Percentiles rank a stretch among this genome's conserved stretches.
Evolutionary conservation across 805 yeast species (phyloP).

Genomic region (Wickerhamiella azymoides): DNA sequence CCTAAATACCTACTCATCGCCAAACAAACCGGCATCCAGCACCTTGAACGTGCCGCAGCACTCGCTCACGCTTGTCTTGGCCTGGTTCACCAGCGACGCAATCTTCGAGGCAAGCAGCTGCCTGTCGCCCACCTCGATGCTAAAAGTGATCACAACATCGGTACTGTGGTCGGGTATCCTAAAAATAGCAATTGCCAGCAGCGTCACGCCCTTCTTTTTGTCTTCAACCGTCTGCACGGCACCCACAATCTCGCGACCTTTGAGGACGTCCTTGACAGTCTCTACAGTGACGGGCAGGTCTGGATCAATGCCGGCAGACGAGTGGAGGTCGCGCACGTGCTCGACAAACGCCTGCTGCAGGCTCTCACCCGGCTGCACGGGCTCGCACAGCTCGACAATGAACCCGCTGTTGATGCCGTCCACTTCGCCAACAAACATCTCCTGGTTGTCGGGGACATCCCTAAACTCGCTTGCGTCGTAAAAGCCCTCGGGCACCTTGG

Average conservation of each 20-base stretch:
- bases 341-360: conserved; percentile 13
- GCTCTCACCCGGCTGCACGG: conserved; percentile 19
- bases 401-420: conserved; percentile 23
- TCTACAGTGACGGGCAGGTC: conserved; percentile 1
- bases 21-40: conserved; percentile 14
- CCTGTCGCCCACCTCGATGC: conserved; percentile 3
- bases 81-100: conserved; percentile 4
- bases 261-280: conserved; percentile 9
- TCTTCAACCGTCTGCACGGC: conserved; percentile 13
- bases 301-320: conserved; percentile 11
- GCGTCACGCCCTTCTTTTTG: conserved; percentile 1
- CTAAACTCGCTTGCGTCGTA: conserved; percentile 68
- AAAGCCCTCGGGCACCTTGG: conserved; percentile 43
- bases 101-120: background rate
- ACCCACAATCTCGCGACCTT: conserved; percentile 11
- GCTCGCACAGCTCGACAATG: conserved; percentile 30
- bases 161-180: conserved; percentile 15
- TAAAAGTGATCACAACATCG: conserved; percentile 17
- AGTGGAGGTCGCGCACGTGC: conserved; percentile 19
- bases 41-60: conserved; percentile 12
- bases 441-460: conserved; percentile 88
- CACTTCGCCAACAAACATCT: conserved; percentile 52
- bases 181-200: conserved; percentile 15
- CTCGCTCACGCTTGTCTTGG: conserved; percentile 7
- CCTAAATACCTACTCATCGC: background rate